Evolutionary conservation across 148 eudicot genomes (phyloP), one percentile per base, ranked within the genome.

Genomic region (Nepenthes gracilis): DNA sequence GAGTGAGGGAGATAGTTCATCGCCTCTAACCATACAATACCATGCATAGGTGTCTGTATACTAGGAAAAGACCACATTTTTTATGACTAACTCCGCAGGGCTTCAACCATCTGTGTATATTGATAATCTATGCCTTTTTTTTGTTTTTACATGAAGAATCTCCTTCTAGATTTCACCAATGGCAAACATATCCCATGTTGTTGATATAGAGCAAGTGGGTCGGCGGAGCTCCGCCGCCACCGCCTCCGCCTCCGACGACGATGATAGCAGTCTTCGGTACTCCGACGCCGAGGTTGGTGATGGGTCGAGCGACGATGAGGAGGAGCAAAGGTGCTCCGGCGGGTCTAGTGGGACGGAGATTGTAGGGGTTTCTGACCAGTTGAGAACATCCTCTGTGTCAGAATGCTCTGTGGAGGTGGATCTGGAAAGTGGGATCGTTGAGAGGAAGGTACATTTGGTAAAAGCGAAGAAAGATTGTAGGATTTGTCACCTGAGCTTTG

Each of bases 401-500:
- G 80, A 72, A 5, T 61, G 36, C 36, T 50, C 15, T 50, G 54
- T 73, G 47, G 82, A 70, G 68, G 77, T 80, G 81, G 91, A 85
- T 80, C 82, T 80, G 65, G 86, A 78, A 57, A 65, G 67, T 61
- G 84, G 67, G 54, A 61, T 55, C 4, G 65, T 10, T 8, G 80
- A 67, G 54, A 60, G 33, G 1, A 76, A 75, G 72, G 72, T 64
- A 63, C 74, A 83, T 77, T 79, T 70, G 54, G 61, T 61, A 50
- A 50, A 72, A 73, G 65, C 58, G 8, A 81, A 73, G 68, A 89
- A 79, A 61, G 85, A 83, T 73, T 89, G 96, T 60, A 80, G 96
- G 70, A 89, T 86, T 73, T 89, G 94, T 58, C 90, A 89, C 56
- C 54, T 89, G 66, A 83, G 87, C 64, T 80, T 86, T 34, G 68